These are phyloP conservation scores for Neofusicoccum laricinum DNA, from an alignment of 2,329 filamentous ascomycete genomes.

Conservation along the genomic window DNA sequence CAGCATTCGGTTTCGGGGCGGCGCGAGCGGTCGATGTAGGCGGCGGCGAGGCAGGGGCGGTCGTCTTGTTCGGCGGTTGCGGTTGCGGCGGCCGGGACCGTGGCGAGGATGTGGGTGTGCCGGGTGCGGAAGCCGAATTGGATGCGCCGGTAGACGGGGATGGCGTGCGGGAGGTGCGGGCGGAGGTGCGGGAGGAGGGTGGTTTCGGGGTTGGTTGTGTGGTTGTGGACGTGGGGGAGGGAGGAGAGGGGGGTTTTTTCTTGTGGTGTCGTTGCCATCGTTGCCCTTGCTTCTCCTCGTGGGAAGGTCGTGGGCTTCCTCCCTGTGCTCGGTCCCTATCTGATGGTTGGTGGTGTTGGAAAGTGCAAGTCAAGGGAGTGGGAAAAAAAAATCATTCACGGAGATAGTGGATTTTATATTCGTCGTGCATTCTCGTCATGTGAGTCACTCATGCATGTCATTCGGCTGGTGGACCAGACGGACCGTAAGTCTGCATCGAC, in stretches of 20 bases:
- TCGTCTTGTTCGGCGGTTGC: not conserved
- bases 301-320: not conserved
- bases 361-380: not conserved
- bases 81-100: conserved; percentile 27
- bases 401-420: not conserved
- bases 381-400: not conserved
- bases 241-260: not conserved
- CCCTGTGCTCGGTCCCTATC: no score
- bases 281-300: not conserved
- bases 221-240: not conserved
- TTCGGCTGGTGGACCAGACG: not conserved
- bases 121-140: conserved; percentile 52
- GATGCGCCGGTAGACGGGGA: conserved; percentile 62
- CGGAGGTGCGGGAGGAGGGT: conserved; percentile 49
- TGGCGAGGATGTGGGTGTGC: conserved; percentile 34
- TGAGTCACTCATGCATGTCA: conserved; percentile 1
- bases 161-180: conserved; percentile 54
- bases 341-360: not conserved
- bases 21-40: conserved; percentile 60
- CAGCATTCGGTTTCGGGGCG: conserved; percentile 64
- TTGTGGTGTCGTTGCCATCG: not conserved
- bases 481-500: not conserved
- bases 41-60: conserved; percentile 50
- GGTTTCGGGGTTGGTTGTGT: conserved; percentile 42
- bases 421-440: not conserved